A percentile compares a stretch with the other conserved stretches of the same genome.
Conservation (phyloP, 768 basidiomycete genomes). For the Mycena belliarum region DNA sequence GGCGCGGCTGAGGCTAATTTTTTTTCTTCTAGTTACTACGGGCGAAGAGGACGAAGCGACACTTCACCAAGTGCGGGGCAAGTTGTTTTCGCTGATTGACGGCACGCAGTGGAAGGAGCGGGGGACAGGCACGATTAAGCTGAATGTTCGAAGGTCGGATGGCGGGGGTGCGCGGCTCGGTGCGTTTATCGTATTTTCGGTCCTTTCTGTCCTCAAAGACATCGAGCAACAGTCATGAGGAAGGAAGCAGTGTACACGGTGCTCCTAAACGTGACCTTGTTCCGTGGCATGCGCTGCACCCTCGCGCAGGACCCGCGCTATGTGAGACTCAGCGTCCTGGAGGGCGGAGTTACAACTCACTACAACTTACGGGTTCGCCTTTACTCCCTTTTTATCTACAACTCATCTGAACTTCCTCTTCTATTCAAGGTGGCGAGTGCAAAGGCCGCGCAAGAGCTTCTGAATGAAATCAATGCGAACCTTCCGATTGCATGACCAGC, state of each 20-base stretch:
- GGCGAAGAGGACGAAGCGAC: slow-evolving; percentile 85
- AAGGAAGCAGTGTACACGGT: slow-evolving; percentile 81
- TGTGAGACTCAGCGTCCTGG: slow-evolving; percentile 73
- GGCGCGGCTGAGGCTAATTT: slow-evolving; percentile 5
- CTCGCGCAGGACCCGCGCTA: slow-evolving; percentile 80
- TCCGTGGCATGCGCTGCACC: slow-evolving; percentile 74
- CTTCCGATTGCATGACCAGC: slow-evolving; percentile 40
- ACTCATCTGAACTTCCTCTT: slow-evolving; percentile 5
- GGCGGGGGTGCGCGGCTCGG: slow-evolving; percentile 71
- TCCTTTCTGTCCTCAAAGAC: slow-evolving; percentile 4
- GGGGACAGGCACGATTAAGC: slow-evolving; percentile 67
- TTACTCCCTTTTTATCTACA: slow-evolving; percentile 12
- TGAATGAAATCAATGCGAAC: slow-evolving; percentile 56
- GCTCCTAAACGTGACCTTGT: slow-evolving; percentile 73
- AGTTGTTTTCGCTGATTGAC: slow-evolving; percentile 62
- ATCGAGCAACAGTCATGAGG: slow-evolving; percentile 65
- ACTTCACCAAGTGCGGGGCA: slow-evolving; percentile 74
- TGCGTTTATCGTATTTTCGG: slow-evolving; percentile 32
- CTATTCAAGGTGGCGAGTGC: slow-evolving; percentile 58
- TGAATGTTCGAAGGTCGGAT: slow-evolving; percentile 67
- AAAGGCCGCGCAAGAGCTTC: slow-evolving; percentile 69
- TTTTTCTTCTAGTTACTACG: slow-evolving; percentile 53
- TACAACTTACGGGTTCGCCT: slow-evolving; percentile 72
- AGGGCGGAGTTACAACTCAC: slow-evolving; percentile 58
- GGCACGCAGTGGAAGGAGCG: slow-evolving; percentile 77